Evolutionary conservation across 139 green algal species (phyloP).

Genomic region (Medakamo hakoo): DNA sequence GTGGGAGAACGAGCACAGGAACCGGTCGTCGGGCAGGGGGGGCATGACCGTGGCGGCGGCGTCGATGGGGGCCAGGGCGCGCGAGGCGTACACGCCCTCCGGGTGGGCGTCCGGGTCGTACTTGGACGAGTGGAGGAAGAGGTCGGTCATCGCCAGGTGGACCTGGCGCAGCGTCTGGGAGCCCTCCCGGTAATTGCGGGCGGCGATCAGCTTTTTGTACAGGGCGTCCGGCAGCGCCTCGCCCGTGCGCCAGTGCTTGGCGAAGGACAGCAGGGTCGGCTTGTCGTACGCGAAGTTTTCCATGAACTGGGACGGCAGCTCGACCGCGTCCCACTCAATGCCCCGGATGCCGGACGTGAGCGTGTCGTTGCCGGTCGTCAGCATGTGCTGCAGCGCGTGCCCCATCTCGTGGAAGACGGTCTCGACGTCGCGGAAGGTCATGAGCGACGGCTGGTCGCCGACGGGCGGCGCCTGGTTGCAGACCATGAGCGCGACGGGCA

Average conservation of each 20-base stretch:
- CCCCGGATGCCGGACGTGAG: constrained; percentile 72
- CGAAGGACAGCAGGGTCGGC: constrained; percentile 61
- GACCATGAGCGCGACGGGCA: constrained; percentile 94
- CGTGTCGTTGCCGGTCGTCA: constrained; percentile 74
- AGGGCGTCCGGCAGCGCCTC: constrained; percentile 80
- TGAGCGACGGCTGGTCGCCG: constrained; percentile 72
- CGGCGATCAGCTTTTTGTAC: constrained; percentile 67
- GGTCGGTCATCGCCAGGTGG: constrained; percentile 74
- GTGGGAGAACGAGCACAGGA: constrained; percentile 88
- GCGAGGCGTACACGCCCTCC: not conserved
- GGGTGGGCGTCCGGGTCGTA: constrained; percentile 41
- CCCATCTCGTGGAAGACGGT: constrained; percentile 95
- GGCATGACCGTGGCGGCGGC: constrained; percentile 47
- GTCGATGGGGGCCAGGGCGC: constrained; percentile 23
- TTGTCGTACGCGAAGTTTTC: constrained; percentile 74
- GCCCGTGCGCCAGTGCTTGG: constrained; percentile 73
- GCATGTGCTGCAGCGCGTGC: constrained; percentile 89
- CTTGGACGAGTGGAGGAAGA: constrained; percentile 77
- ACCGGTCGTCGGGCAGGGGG: constrained; percentile 77
- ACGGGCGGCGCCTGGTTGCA: constrained; percentile 86
- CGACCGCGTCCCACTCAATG: constrained; percentile 88
- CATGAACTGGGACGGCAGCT: constrained; percentile 83
- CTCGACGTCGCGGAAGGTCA: constrained; percentile 95
- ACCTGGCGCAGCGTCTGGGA: constrained; percentile 79
- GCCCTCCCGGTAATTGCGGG: constrained; percentile 53